These are phyloP conservation scores for Aspergillus biplanus DNA, from an alignment of 495 filamentous ascomycete species.

Conservation along the genomic window DNA sequence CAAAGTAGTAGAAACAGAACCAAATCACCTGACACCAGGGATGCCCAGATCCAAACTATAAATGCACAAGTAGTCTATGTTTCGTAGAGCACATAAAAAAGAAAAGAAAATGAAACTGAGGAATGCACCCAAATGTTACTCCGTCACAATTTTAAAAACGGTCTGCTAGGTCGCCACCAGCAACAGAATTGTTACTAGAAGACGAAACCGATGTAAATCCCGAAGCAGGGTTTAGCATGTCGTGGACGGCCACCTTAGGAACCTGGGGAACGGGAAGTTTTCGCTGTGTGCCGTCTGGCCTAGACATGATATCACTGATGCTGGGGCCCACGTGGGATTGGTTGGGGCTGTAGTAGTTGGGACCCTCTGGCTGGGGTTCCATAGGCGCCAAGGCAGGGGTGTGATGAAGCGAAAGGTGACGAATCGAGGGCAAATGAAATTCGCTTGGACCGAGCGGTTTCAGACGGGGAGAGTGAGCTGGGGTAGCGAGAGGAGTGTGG, in stretches of 20 bases:
- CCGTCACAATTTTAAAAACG: constrained; percentile 34
- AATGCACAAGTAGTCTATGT: constrained; percentile 52
- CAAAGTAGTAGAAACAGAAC: constrained; percentile 31
- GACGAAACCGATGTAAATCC: constrained; percentile 63
- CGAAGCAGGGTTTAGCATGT: constrained; percentile 69
- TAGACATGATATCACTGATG: constrained; percentile 90
- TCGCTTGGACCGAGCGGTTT: constrained; percentile 73
- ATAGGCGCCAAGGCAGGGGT: constrained; percentile 91
- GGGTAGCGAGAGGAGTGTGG: constrained; percentile 93
- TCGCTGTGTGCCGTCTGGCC: constrained; percentile 80
- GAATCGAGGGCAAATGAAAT: constrained; percentile 82
- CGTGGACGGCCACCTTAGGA: constrained; percentile 87
- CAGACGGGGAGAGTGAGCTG: constrained; percentile 91
- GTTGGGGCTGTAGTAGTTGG: constrained; percentile 60
- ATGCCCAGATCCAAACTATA: constrained; percentile 37
- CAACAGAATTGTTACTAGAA: constrained; percentile 54
- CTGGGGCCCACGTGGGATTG: constrained; percentile 65
- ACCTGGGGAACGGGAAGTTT: constrained; percentile 93
- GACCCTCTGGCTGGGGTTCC: constrained; percentile 71
- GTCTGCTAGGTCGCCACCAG: constrained; percentile 45
- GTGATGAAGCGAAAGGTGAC: constrained; percentile 83
- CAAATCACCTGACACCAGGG: constrained; percentile 30
- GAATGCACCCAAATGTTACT: constrained; percentile 1
- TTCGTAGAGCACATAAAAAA: constrained; percentile 45
- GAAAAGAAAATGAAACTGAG: constrained; percentile 28